Conservation (phyloP, 495 filamentous ascomycete genomes). For the Hyaloscypha bicolor region DNA sequence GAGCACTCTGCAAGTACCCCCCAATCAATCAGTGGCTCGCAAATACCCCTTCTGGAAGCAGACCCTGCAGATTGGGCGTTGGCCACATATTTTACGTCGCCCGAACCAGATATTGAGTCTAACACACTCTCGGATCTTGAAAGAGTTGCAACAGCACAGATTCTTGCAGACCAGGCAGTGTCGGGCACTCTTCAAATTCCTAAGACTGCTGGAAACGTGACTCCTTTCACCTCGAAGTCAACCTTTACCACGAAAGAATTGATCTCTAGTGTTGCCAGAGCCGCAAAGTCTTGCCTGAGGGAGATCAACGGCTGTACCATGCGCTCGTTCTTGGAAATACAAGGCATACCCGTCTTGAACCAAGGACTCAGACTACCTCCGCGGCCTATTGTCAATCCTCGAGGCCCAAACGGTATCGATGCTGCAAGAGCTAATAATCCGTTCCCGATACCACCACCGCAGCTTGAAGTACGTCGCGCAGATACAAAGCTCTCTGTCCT, state of each 20-base stretch:
- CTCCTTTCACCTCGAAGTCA: not conserved
- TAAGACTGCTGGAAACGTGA: conserved; percentile 14
- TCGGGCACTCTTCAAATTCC: conserved; percentile 41
- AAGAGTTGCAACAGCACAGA: conserved; percentile 59
- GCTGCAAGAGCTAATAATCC: conserved; percentile 36
- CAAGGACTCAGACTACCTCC: conserved; percentile 49
- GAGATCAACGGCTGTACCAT: conserved; percentile 43
- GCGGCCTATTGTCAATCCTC: conserved; percentile 37
- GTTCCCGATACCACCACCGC: conserved; percentile 55
- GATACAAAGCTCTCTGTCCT: conserved; percentile 75
- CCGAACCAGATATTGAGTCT: conserved; percentile 47
- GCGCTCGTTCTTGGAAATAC: conserved; percentile 51
- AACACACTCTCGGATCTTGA: conserved; percentile 47
- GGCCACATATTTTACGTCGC: conserved; percentile 50
- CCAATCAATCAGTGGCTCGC: conserved; percentile 28
- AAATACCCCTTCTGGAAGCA: conserved; percentile 44
- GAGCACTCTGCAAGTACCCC: conserved; percentile 28
- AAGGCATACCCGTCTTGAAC: conserved; percentile 49
- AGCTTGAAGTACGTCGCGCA: conserved; percentile 76
- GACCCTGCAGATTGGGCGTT: conserved; percentile 42
- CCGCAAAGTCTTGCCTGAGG: conserved; percentile 33
- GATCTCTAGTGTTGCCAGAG: conserved; percentile 24
- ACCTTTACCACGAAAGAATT: conserved; percentile 17
- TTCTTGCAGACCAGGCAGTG: conserved; percentile 62
- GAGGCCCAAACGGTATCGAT: conserved; percentile 40